Evolutionary conservation across 1,284 basidiomycete genomes (phyloP), one percentile per base, ranked within the genome.

Genomic region (Tilletia indica): DNA sequence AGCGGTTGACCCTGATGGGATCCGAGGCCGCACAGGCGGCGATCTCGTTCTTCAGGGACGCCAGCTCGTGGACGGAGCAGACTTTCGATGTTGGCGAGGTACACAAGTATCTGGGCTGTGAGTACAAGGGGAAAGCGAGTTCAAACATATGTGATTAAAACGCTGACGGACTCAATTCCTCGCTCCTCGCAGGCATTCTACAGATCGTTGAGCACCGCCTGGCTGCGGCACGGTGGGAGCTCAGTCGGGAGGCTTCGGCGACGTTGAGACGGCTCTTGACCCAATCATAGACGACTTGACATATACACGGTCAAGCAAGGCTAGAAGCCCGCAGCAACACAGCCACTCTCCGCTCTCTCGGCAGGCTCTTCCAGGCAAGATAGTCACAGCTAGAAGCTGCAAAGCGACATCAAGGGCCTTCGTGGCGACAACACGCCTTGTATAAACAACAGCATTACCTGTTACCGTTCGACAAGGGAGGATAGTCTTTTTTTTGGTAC

Each of bases 201-300:
- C 77, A 78, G 69, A 74, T 79, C 70, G 77, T 79, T 9, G 78
- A 79, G 42, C 71, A 71, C 16, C 73, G 76, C 38, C 72, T 78
- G n/a, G 58, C 75, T 19, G 74, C 71, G 9, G 78, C 78, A 51
- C 72, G 78, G 0, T 80, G 78, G 78, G 78, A 80, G 61, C 73
- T 80, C 5, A 76, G 75, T 12, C 73, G 77, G 12, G 77, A 78
- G 48, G 78, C 78, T 11, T 76, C 75, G 16, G 78, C 77, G 25
- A 77, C 78, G 4, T 39, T 80, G 51, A 72, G 78, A 21, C 78
- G 78, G 45, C 76, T 80, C 21, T 76, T 79, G 51, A 31, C 6
- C 6, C 51, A 54, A 19, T 19, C n/a, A 5, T 6, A 54, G 51
- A 12, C 42, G 42, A 45, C 42, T 45, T 45, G 42, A 45, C 42